Base-by-base conservation (phyloP, 2,329 filamentous ascomycete species). In the Juglanconis sp. region DNA sequence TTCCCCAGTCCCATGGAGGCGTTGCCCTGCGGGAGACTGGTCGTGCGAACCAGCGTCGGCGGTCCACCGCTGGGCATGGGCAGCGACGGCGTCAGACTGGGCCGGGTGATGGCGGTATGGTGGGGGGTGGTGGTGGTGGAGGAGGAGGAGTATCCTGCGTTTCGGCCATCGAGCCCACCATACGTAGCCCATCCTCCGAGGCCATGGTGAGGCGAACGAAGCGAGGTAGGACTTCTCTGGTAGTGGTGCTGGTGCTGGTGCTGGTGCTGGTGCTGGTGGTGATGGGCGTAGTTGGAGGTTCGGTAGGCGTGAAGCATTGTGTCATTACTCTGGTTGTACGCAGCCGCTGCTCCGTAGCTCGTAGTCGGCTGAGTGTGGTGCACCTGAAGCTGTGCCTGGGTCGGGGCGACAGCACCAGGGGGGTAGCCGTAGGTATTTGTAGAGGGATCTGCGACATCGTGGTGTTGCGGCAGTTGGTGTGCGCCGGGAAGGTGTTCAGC, bases 291-390 rank as follows among this genome's bases (percentile, higher is more conserved):
- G 57, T 78, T 81, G 47, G 76, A 73, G 66, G 74, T 81, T 65
- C 84, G 77, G 67, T 85, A 86, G 2, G 80, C 76, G 42, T 79
- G 79, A 51, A 86, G 76, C 82, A 86, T 85, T 63, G 74, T 83
- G 76, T 72, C 77, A 68, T 71, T 76, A 65, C 65, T 70, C 65
- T 77, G 77, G 53, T 68, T 64, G 65, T 79, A 81, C 40, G 68
- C 73, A 52, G 68, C 57, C 46, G 68, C 54, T 53, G 69, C 56
- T 50, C 63, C 63, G 64, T 69, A 71, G 57, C 31, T 61, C 15
- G 57, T 58, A 15, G 57, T 38, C 36, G 53, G 34, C 46, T 63
- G 61, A 7, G 57, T 44, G 31, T 57, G 57, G 15, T 51, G 57
- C 5, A 60, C 65, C 49, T 77, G 75, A 7, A 68, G 64, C 54